Conservation (phyloP, 164 flowering plant species). For the Kingdonia uniflora region DNA sequence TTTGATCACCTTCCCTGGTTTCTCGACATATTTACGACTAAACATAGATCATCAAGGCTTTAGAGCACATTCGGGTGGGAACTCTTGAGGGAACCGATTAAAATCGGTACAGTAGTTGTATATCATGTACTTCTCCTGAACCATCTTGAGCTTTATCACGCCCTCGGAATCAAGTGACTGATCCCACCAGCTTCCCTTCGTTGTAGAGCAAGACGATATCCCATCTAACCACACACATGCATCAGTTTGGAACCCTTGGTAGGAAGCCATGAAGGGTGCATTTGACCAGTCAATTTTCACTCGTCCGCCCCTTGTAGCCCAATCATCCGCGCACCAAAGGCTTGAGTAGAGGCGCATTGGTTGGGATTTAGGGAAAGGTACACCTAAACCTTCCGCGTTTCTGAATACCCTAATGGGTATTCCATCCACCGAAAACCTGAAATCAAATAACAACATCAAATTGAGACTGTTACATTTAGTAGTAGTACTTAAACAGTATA, state of each 20-base stretch:
- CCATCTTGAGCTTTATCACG: conserved; percentile 6
- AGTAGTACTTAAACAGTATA: no score
- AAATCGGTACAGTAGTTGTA: conserved; percentile 11
- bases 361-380: conserved; percentile 14
- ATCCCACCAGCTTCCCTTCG: conserved; percentile 8
- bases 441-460: no score
- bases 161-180: conserved; percentile 3
- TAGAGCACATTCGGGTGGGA: conserved; percentile 12
- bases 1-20: no score
- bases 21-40: no score
- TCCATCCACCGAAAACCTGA: conserved; percentile 3
- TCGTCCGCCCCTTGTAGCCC: conserved; percentile 20
- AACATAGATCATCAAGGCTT: no score
- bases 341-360: conserved; percentile 19
- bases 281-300: conserved; percentile 9
- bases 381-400: conserved; percentile 5
- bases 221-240: conserved; percentile 5
- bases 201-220: conserved; percentile 4
- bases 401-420: not conserved
- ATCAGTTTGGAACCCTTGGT: conserved; percentile 1
- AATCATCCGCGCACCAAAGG: conserved; percentile 16
- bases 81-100: conserved; percentile 10
- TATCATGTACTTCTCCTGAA: conserved; percentile 14
- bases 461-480: no score
- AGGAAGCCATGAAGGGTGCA: conserved; percentile 14